Base-by-base conservation (phyloP, 768 basidiomycete genomes). In the Pholiota conissans region DNA sequence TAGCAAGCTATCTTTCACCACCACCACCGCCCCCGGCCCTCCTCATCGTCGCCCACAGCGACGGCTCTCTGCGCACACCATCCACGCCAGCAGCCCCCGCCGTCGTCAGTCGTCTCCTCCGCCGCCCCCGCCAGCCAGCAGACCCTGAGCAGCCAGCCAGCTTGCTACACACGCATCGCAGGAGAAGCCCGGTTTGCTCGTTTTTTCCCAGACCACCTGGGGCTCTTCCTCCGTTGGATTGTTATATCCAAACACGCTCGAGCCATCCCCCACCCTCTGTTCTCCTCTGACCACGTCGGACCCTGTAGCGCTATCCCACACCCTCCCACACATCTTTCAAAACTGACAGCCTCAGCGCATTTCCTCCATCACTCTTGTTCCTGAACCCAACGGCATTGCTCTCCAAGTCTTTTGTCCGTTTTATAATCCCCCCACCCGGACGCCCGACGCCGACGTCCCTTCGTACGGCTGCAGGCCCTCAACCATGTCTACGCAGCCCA, bases 401-500 rank as follows among this genome's bases (percentile, higher is more conserved):
- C 16, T 16, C 27, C 30, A 30, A 20, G 26, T 22, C 11, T n/a
- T 40, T 52, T 40, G 28, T 37, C 52, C 9, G 18, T 18, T 24
- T 39, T 20, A 53, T 54, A 24, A 24, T 27, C 20, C 48, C 52
- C 16, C 22, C 46, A 27, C 20, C 13, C 39, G 27, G 13, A 39
- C 22, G 18, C 27, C 24, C 42, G 26, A 28, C 48, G 46, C 24
- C 47, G 48, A 34, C 28, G 35, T 9, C 29, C 48, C n/a, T 20
- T 18, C 27, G 16, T 54, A n/a, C 55, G 49, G 56, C 57, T 27
- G 47, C 55, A n/a, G 32, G 71, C 61, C 73, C 60, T 61, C 71
- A 58, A 40, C 40, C 69, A 67, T 63, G 61, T 40, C 71, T 56
- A 61, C 60, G 55, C 61, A 61, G 40, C 28, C 64, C 58, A 48